phyloP scores from a whole-genome alignment of 805 yeast species.

The Metschnikowia orientalis region DNA sequence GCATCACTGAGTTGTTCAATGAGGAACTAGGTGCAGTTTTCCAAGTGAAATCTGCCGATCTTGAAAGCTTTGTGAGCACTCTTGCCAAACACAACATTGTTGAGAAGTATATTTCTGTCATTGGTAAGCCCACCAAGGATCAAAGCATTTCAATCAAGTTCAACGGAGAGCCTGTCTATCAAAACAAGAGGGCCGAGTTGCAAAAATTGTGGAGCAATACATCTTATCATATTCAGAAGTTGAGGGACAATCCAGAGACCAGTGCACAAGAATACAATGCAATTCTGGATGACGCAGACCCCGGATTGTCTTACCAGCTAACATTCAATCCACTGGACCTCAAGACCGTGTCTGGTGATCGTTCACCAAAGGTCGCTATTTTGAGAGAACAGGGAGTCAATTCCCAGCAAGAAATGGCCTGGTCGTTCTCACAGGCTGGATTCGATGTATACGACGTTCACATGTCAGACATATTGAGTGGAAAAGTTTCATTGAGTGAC shows the following conservation, averaged over 20 bases:
- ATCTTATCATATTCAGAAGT: constrained; percentile 81
- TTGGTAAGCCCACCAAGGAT: constrained; percentile 64
- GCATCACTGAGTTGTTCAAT: constrained; percentile 63
- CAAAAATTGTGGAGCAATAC: constrained; percentile 86
- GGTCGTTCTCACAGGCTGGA: constrained; percentile 93
- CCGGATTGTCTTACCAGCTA: constrained; percentile 81
- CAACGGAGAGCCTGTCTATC: constrained; percentile 45
- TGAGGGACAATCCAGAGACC: constrained; percentile 90
- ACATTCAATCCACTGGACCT: constrained; percentile 60
- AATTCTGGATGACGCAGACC: constrained; percentile 76
- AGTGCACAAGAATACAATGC: constrained; percentile 81
- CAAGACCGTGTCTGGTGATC: constrained; percentile 28
- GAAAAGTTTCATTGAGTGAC: constrained; percentile 64
- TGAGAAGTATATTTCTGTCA: constrained; percentile 47
- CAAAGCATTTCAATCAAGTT: constrained; percentile 47
- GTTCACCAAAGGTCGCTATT: constrained; percentile 87
- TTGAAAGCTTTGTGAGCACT: constrained; percentile 49
- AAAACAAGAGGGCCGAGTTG: constrained; percentile 59
- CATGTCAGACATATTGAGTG: constrained; percentile 85
- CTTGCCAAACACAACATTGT: constrained; percentile 58
- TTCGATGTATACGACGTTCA: constrained; percentile 93
- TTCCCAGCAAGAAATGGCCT: constrained; percentile 98
- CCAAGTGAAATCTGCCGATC: constrained; percentile 63
- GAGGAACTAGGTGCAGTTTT: constrained; percentile 96
- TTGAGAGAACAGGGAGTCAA: constrained; percentile 98